Evolutionary conservation across 2,329 filamentous ascomycete genomes (phyloP), one percentile per base, ranked within the genome.

Genomic region (Acephala macrosclerotiorum): DNA sequence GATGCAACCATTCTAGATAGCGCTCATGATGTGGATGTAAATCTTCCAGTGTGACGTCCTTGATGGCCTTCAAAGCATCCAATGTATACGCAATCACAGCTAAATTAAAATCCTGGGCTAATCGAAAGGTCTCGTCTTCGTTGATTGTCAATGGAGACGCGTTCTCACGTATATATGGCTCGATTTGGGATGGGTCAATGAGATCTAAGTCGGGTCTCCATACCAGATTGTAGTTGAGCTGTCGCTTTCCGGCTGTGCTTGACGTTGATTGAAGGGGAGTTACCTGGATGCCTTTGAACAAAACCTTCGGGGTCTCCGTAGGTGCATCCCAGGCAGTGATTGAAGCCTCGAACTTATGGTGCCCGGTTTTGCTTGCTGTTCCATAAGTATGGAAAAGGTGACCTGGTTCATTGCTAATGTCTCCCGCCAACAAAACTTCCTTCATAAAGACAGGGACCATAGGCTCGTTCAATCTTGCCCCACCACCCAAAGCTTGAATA

Each of bases 401-500:
- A 5, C 29, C 29, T 33, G 29, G 29, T 9, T 33, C 4, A 7
- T 12, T 12, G 16, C 3, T 11, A 4, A 12, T 14, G 22, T 25
- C 47, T 12, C 9, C 6, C 5, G 47, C n/a, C 5, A 20, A 4
- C 20, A 4, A 14, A 14, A 29, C n/a, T 4, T 11, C 20, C n/a
- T 12, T 25, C 11, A 18, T 20, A 16, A 29, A 14, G 16, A 33
- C 11, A 33, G 25, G 51, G 51, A 29, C 26, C 16, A n/a, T 16
- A 2, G 20, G 29, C 6, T 33, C 16, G 3, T 3, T 29, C 16
- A 33, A 3, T 6, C 25, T 29, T 16, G 3, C 26, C 11, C 16
- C 12, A 3, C 7, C 26, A n/a, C 5, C 14, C 14, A 33, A 5
- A 8, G 5, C 51, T 6, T 33, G 22, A 74, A 3, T 75, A 73